Base-by-base conservation (phyloP, 2,329 filamentous ascomycete genomes). In the Aspergillus japonicus region DNA sequence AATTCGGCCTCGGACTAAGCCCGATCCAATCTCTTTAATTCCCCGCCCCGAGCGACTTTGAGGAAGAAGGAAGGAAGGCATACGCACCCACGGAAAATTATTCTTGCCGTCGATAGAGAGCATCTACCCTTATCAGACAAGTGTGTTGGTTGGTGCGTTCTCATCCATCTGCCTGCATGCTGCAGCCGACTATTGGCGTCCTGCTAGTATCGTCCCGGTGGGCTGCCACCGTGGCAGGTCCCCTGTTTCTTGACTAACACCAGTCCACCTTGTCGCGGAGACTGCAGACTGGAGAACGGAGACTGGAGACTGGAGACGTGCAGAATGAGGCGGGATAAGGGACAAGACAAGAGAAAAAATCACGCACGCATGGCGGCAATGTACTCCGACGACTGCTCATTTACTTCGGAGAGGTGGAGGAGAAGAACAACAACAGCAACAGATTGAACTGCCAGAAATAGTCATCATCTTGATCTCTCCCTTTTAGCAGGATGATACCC, bases 1-100 rank as follows among this genome's bases (percentile, higher is more conserved):
- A 53, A 23, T 53, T 39, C 19, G 51, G 31, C 29, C 31, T 53
- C 51, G 52, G 53, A 33, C 53, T 55, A 55, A 31, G 33, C 53
- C 53, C 53, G 52, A 54, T 44, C 35, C 52, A 54, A 55, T 29
- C 42, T 33, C 29, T 19, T 8, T 21, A 1, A 44, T 16, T 44
- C 39, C 39, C 39, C 39, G 16, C 39, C 39, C 39, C 39, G 39
- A 44, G 39, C 39, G 16, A 16, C 16, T 19, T 16, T 23, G 2
- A 23, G 23, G 23, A 19, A 8, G 39, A 44, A 5, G 14, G 21
- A 21, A 21, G 21, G 21, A 44, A 19, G 39, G 39, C 39, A 19
- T 44, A 44, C 39, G 39, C 39, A 44, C 39, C 33, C 39, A 44
- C 39, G 39, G 39, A 44, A 44, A 44, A 44, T 44, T 44, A 44